Conservation (phyloP, 2,329 filamentous ascomycete genomes). For the Grosmannia penicillata region DNA sequence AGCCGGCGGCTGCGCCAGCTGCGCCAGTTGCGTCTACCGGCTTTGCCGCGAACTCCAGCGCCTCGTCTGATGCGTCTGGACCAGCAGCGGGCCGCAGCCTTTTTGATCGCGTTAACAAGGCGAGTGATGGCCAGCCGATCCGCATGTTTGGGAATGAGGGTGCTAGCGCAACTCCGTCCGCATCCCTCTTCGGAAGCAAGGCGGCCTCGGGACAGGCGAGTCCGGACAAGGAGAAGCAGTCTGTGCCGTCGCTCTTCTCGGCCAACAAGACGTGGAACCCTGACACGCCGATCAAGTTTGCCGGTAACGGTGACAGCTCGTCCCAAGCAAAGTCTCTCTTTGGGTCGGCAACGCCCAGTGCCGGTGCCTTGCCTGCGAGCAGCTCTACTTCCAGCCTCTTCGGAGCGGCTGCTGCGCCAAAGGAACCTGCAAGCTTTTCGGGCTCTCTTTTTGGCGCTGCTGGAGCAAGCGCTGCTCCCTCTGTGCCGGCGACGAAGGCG, state of each 20-base stretch:
- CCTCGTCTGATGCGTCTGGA: slow-evolving; percentile 26
- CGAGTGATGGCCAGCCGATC: slow-evolving; percentile 32
- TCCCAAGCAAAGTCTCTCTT: slow-evolving; percentile 8
- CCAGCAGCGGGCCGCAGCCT: slow-evolving; percentile 33
- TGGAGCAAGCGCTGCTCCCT: neutral
- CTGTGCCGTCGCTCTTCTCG: slow-evolving; percentile 13
- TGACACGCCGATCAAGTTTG: slow-evolving; percentile 39
- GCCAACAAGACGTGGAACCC: slow-evolving; percentile 33
- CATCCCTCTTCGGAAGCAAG: slow-evolving; percentile 11
- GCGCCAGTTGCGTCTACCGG: slow-evolving; percentile 8
- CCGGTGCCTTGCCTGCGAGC: neutral
- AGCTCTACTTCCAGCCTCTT: neutral
- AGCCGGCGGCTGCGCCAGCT: slow-evolving; percentile 12
- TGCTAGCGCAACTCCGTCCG: slow-evolving; percentile 2
- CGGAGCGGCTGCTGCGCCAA: neutral
- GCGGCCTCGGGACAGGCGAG: slow-evolving; percentile 24
- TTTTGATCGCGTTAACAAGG: slow-evolving; percentile 40
- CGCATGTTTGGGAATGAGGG: slow-evolving; percentile 22
- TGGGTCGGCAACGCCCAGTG: slow-evolving; percentile 1
- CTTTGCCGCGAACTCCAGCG: slow-evolving; percentile 16
- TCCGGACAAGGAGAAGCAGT: slow-evolving; percentile 27
- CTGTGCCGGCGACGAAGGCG: neutral
- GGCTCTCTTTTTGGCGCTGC: slow-evolving; percentile 1
- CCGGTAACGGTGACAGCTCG: slow-evolving; percentile 11
- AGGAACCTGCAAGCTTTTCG: neutral